phyloP scores from a whole-genome alignment of 1,139 yeast species.

The Saccharomyces pastorianus region DNA sequence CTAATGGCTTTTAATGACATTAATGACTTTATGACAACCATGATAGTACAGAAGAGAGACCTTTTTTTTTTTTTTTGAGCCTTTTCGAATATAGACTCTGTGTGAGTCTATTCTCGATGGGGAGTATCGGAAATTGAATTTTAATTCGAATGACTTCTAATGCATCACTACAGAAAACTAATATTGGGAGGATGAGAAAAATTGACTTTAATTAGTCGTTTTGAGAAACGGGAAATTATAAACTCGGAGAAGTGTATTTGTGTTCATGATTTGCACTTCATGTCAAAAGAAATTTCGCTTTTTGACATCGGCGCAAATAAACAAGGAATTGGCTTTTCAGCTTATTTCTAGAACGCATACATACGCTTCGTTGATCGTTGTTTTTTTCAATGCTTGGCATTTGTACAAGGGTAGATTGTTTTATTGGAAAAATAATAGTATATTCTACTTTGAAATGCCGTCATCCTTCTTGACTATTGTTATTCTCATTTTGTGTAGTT shows the following conservation, averaged over 20 bases:
- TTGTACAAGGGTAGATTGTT: neutral
- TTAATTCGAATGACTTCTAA: neutral
- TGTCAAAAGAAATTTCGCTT: neutral
- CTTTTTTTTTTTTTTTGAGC: neutral
- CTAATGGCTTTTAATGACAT: neutral
- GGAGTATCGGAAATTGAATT: neutral
- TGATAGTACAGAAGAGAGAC: neutral
- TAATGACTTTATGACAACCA: neutral
- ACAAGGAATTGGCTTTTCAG: neutral
- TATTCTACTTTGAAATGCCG: neutral
- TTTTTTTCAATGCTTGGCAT: neutral
- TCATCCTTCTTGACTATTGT: neutral
- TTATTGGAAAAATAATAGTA: neutral
- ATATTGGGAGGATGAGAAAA: slow-evolving; percentile 1
- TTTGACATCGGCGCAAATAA: neutral
- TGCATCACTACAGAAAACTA: slow-evolving; percentile 1
- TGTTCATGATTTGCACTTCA: neutral
- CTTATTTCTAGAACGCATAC: neutral
- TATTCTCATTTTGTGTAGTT: slow-evolving; percentile 5
- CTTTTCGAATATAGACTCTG: neutral
- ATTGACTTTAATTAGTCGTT: neutral
- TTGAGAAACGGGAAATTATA: neutral
- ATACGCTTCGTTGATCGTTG: neutral
- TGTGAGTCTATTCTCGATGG: neutral
- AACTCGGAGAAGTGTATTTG: neutral